phyloP scores from a whole-genome alignment of 2,329 filamentous ascomycete genomes.

The Paracorniculantispora psalliotae region DNA sequence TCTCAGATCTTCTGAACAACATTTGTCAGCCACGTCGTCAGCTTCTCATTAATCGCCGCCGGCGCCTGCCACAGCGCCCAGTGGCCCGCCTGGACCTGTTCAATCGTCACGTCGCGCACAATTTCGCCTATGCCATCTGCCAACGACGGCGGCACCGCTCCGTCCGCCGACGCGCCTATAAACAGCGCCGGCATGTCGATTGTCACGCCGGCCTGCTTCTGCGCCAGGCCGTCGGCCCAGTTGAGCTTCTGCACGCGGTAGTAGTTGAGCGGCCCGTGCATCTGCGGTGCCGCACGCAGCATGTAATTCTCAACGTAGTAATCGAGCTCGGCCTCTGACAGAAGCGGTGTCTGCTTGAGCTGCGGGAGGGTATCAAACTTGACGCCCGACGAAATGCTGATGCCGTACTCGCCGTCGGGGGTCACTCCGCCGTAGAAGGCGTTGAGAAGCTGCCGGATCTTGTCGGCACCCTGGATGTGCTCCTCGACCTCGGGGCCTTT shows the following conservation, averaged over 20 bases:
- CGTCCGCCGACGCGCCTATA: constrained; percentile 62
- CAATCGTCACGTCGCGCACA: constrained; percentile 50
- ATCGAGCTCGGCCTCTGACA: constrained; percentile 63
- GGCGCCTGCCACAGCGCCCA: constrained; percentile 73
- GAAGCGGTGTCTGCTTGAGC: constrained; percentile 53
- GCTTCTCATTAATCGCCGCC: constrained; percentile 58
- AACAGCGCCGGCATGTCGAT: constrained; percentile 57
- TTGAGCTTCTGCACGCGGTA: constrained; percentile 69
- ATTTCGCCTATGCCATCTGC: constrained; percentile 63
- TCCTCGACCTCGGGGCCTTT: constrained; percentile 56
- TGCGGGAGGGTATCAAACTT: constrained; percentile 55
- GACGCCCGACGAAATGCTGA: constrained; percentile 55
- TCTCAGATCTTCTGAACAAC: neutral
- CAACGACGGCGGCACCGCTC: constrained; percentile 62
- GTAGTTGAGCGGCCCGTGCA: constrained; percentile 75
- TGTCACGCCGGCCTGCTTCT: constrained; percentile 55
- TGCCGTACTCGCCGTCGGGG: constrained; percentile 45
- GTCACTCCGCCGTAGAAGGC: constrained; percentile 61
- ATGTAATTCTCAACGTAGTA: constrained; percentile 58
- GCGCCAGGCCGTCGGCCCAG: constrained; percentile 61
- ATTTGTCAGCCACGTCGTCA: constrained; percentile 50
- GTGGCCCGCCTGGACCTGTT: constrained; percentile 62
- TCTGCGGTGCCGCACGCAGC: constrained; percentile 59
- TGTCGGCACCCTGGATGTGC: constrained; percentile 45
- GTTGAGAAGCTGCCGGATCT: constrained; percentile 61